Base-by-base conservation (phyloP, 768 basidiomycete genomes). In the Baorangia bicolor region DNA sequence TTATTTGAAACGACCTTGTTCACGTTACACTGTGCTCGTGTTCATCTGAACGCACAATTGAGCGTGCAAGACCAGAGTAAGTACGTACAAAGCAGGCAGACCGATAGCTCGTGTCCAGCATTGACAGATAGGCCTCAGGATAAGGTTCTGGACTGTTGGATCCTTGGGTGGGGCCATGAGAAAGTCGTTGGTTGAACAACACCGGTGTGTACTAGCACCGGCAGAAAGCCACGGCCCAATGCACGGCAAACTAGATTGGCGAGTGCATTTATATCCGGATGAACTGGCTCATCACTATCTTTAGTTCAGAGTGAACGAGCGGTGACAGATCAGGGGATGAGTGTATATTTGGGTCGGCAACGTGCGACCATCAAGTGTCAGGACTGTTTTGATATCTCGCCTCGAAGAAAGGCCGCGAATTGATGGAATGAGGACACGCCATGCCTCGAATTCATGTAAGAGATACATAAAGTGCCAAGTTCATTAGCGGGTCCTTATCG, bases 41-140 rank as follows among this genome's bases (percentile, higher is more conserved):
- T 25, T 21, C 25, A 30, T 28, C 28, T 35, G 49, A 46, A 43
- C 2, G 23, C 30, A 42, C 18, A 4, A 44, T 31, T 35, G 25
- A 53, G 37, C 42, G 31, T 39, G 45, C 30, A 51, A 45, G 27
- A 39, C 35, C 10, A 13, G 42, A 45, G 18, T 2, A 14, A 39
- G 41, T 59, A 62, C 60, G 66, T 64, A 63, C 57, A 38, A 51
- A 13, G 51, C 21, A 33, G 38, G 31, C 47, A 25, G 44, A 25
- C 27, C 5, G 35, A 10, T 20, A 21, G 18, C 37, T 45, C 38
- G 34, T 42, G 56, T 31, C 7, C 12, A 27, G 39, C n/a, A 35
- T 14, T 34, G 47, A 38, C 23, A 27, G 53, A 53, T 8, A 18
- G 18, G 31, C 39, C 28, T 18, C 28, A 18, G n/a, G 34, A 51